Base-by-base conservation (phyloP, 129 eudicot genomes). In the Chrysanthemum lavandulifolium region DNA sequence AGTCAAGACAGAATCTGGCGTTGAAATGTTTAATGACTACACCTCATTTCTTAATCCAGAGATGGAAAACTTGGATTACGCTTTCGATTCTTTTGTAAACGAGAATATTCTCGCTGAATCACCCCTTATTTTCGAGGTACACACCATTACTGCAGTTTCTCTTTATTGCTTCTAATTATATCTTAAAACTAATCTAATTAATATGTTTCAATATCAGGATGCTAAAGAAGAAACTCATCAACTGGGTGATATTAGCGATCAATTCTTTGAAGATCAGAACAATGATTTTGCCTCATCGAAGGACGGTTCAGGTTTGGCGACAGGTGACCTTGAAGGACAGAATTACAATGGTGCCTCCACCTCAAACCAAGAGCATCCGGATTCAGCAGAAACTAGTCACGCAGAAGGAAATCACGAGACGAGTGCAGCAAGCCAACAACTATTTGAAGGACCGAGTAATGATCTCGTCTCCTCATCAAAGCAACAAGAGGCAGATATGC, bases 11-110 rank as follows among this genome's bases (percentile, higher is more conserved):
- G 84, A 90, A 51, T 53, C 89, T 15, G 83, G 85, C 60, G 77
- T 79, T 72, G 91, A 84, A 13, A 68, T 81, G 85, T 80, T 88
- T 13, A 93, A 88, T 5, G 91, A 84, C 21, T 91, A 82, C 79
- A 72, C 86, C 61, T 52, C 84, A 7, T 88, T 63, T 83, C 75
- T 77, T 53, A 88, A 86, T 79, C 81, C 96, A 6, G 73, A 73
- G 5, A 74, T 70, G 65, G 83, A 83, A 71, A 80, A 71, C 71
- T 78, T 69, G 69, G 76, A 79, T 25, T 68, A 75, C 73, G 33
- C 61, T 48, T 82, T 78, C 53, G 86, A 84, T 72, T 63, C 85
- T 23, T 25, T 74, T 47, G 87, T 55, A 25, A 81, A 55, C 36
- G 86, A 80, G 62, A 77, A 74, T 4, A 73, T 68, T 53, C 73